Evolutionary conservation across 352 stramenopile genomes (phyloP).

Genomic region (Phytophthora pisi): DNA sequence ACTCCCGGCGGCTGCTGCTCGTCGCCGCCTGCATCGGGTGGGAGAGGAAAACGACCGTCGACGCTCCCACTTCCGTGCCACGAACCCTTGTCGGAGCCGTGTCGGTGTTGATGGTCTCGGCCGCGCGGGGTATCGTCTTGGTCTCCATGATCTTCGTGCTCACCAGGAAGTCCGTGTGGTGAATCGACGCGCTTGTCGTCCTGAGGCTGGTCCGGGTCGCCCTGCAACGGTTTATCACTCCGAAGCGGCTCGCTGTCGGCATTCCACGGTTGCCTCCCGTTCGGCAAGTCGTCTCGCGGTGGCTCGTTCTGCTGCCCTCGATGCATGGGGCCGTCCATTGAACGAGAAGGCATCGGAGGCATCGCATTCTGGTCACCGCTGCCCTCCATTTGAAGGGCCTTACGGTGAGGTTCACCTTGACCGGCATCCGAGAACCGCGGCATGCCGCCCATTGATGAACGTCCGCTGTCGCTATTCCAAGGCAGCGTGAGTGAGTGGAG

Average conservation of each 20-base stretch:
- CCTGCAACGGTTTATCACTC: no score
- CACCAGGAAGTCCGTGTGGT: no score
- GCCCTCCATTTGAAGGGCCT: not conserved
- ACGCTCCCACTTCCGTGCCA: not conserved
- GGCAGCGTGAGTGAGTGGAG: no score
- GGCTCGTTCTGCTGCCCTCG: not conserved
- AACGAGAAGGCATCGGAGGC: not conserved
- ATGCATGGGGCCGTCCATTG: not conserved
- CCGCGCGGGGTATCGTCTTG: not conserved
- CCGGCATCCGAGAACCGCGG: not conserved
- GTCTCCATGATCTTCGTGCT: not conserved
- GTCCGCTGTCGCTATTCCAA: no score
- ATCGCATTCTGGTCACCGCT: no score
- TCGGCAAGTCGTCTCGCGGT: not conserved
- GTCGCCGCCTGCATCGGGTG: not conserved
- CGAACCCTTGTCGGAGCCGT: not conserved
- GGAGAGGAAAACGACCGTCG: not conserved
- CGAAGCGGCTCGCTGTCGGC: no score
- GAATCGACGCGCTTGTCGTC: no score
- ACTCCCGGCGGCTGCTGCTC: not conserved
- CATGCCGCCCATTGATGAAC: not conserved
- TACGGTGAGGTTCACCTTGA: not conserved
- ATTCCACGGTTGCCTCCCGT: no score
- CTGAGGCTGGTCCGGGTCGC: no score
- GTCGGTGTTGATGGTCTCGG: not conserved